These are phyloP conservation scores for Dianthus caryophyllus DNA, from an alignment of 148 eudicot genomes.

Conservation along the genomic window DNA sequence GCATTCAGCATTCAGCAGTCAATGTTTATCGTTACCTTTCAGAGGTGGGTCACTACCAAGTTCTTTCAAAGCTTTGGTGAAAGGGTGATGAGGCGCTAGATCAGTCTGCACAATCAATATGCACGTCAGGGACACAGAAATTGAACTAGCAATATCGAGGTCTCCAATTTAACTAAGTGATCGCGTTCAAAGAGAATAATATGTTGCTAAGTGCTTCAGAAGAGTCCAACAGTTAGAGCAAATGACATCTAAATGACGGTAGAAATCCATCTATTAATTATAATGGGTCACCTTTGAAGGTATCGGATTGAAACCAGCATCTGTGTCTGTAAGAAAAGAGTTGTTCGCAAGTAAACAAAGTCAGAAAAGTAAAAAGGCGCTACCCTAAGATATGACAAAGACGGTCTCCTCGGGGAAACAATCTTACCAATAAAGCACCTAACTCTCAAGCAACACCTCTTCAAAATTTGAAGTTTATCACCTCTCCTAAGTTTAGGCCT, in stretches of 20 bases:
- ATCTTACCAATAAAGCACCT: conserved; percentile 78
- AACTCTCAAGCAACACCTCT: conserved; percentile 49
- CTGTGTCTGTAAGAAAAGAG: conserved; percentile 55
- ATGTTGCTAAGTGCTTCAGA: background rate
- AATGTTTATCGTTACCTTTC: conserved; percentile 41
- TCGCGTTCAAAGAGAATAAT: background rate
- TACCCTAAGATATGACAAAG: background rate
- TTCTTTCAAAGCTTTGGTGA: conserved; percentile 57
- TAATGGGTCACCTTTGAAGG: conserved; percentile 56
- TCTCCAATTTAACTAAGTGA: background rate
- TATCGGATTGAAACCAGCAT: conserved; percentile 76
- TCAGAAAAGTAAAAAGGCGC: background rate
- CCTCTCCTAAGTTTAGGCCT: conserved; percentile 48
- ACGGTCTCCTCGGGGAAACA: background rate
- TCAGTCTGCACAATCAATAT: conserved; percentile 46
- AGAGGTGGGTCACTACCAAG: conserved; percentile 39
- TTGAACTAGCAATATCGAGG: background rate
- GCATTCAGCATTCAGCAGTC: background rate
- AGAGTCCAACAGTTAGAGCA: background rate
- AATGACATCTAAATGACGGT: background rate
- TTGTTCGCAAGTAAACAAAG: conserved; percentile 3
- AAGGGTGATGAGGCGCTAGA: conserved; percentile 55
- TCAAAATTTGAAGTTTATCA: conserved; percentile 41
- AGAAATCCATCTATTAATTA: background rate
- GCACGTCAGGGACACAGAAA: background rate